These are phyloP conservation scores for Stylosanthes scabra DNA, from an alignment of 331 rosid species.

Conservation along the genomic window DNA sequence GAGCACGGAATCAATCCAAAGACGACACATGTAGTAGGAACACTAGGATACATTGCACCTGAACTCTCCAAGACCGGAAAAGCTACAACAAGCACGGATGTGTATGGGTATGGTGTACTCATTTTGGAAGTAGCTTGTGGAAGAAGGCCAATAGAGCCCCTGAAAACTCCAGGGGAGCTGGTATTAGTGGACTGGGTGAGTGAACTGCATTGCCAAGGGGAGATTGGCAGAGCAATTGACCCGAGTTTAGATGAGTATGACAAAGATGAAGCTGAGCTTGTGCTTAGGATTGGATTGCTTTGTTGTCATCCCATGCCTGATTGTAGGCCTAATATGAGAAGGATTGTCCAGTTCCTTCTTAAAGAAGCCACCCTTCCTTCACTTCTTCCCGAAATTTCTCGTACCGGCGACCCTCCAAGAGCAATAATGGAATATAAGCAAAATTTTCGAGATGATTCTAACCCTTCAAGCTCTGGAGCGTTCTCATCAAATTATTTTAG, in stretches of 20 bases:
- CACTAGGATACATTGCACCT: slow-evolving; percentile 45
- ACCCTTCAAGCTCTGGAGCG: not conserved
- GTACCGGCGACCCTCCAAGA: slow-evolving; percentile 15
- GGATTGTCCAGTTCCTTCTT: slow-evolving; percentile 38
- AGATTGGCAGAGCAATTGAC: slow-evolving; percentile 30
- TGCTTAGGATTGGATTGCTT: slow-evolving; percentile 39
- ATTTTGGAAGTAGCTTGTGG: slow-evolving; percentile 38
- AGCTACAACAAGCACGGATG: slow-evolving; percentile 43
- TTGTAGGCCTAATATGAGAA: slow-evolving; percentile 40
- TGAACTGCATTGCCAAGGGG: slow-evolving; percentile 33
- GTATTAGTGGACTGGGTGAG: slow-evolving; percentile 41
- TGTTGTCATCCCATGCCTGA: slow-evolving; percentile 44
- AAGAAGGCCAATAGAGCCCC: slow-evolving; percentile 38
- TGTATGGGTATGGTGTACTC: slow-evolving; percentile 35
- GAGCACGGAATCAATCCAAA: slow-evolving; percentile 33
- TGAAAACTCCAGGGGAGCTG: slow-evolving; percentile 35
- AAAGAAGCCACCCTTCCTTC: slow-evolving; percentile 40
- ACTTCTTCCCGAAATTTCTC: slow-evolving; percentile 28
- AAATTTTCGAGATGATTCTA: not conserved
- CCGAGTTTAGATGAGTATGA: slow-evolving; percentile 31
- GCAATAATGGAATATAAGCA: slow-evolving; percentile 7
- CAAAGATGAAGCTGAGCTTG: slow-evolving; percentile 34
- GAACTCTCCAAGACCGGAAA: slow-evolving; percentile 40
- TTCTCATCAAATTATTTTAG: slow-evolving; percentile 28
- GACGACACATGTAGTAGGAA: slow-evolving; percentile 40